Base-by-base conservation (phyloP, 495 filamentous ascomycete genomes). In the Pyronema domesticum region DNA sequence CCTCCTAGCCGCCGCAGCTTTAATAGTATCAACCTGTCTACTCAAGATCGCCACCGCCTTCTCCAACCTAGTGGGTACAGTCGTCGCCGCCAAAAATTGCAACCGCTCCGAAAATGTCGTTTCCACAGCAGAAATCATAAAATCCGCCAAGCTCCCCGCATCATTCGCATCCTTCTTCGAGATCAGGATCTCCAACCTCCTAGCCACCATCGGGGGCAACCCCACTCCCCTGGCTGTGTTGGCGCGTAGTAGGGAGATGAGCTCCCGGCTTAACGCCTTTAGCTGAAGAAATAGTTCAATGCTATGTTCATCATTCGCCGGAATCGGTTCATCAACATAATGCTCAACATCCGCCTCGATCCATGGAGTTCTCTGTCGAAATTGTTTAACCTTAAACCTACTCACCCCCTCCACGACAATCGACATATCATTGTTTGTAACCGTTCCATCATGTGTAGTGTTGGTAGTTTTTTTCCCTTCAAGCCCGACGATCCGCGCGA, bases 91-190 rank as follows among this genome's bases (percentile, higher is more conserved):
- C 11, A 98, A 72, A 14, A 96, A 77, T 51, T 84, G 76, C 34
- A 98, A 73, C 71, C 87, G 93, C 60, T 98, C 91, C 64, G 94
- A 85, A 55, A 89, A 78, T 13, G 82, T 80, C 39, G 80, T 79
- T 50, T 94, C 84, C 2, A 93, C 77, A 23, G 95, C 76, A 67
- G 91, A 89, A 7, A 85, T 79, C 86, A 96, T 93, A 59, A 95
- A 95, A 65, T 99, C 93, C 7, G 91, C 91, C n/a, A 99, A 71
- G 7, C 76, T 72, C 6, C 89, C 91, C 4, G 91, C 88, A 54
- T 95, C 84, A 36, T 73, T 67, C 36, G 85, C 62, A 50, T 82
- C 80, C 57, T 89, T 89, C 65, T 76, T 79, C 0, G 75, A 74
- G 48, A 98, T 93, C 62, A 86, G 88, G 6, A 88, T 65, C 65